Evolutionary conservation across 2,329 filamentous ascomycete genomes (phyloP), one percentile per base, ranked within the genome.

Genomic region (Capronia epimyces): DNA sequence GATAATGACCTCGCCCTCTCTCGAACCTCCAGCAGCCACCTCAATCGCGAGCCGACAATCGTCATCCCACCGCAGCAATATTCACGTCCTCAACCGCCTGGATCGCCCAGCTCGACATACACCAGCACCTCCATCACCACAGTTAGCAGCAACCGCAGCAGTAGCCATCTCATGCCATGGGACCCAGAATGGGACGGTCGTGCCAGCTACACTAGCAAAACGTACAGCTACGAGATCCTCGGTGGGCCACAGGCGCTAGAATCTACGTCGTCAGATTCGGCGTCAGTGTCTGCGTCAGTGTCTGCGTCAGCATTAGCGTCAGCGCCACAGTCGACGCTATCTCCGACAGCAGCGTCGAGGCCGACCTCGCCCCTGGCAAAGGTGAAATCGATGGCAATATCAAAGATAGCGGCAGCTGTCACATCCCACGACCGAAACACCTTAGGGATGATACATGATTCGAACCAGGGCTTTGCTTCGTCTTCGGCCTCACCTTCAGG

Each of bases 221-320:
- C 51, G n/a, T 53, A 53, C 32, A 50, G 40, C 36, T 53, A 53
- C 29, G 46, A 50, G 29, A 53, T 53, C 39, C 37, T 50, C 27
- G 51, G 51, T 27, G 51, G 51, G 8, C 51, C 51, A 27, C 13
- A 22, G 13, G 51, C 51, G 2, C 29, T 50, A 10, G 27, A 36
- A 8, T 20, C 29, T 4, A 3, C 29, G 13, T 32, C 29, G 24
- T 27, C 10, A 10, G n/a, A n/a, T n/a, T 27, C 5, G 24, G 24
- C 24, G 5, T 27, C 24, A 5, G 5, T 10, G 24, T 10, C 5
- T 5, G 5, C 24, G 5, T 27, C 24, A 5, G 24, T 10, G 5
- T 5, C 24, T 5, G 24, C 5, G 10, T 22, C 13, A 21, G 13
- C 18, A 32, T 12, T 27, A 22, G 32, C 49, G 20, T 21, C 16